Evolutionary conservation across 352 stramenopile genomes (phyloP), one percentile per base, ranked within the genome.

Genomic region (Phytopythium delawarense): DNA sequence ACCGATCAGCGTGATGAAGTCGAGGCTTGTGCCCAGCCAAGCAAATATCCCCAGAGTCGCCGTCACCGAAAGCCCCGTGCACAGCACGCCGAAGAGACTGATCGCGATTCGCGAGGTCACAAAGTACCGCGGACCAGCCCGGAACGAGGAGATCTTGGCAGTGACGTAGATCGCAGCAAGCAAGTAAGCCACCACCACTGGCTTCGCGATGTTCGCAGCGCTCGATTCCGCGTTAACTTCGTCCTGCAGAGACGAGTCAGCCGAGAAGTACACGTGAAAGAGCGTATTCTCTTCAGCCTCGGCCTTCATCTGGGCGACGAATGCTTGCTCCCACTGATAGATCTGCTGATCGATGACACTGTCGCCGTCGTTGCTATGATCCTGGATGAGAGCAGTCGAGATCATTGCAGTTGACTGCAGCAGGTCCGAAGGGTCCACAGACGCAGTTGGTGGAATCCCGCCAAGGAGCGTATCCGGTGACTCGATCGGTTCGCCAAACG

Each of bases 141-240:
- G 78, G 75, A 81, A 86, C 15, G 76, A 71, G 61, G 88, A 88
- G 61, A 90, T 75, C n/a, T 79, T 82, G 2, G 91, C 61, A 16
- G 78, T 76, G 28, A 91, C 74, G 63, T 89, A 92, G 1, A 91
- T 28, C 46, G 87, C 75, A 79, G 91, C 85, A 39, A 91, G 77
- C 46, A 72, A 42, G 57, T 91, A 92, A 21, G 74, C 84, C 49
- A 80, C 63, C 4, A 72, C 64, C 21, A 77, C 69, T 7, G 81
- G 75, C 16, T 65, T 72, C 6, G 68, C 71, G 8, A 87, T 59
- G 28, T 76, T 74, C 40, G 82, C 71, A 23, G 76, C 61, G 35
- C 61, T 79, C n/a, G 76, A 88, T 40, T 78, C 77, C 50, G 52
- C 66, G 18, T 72, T 66, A 49, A 91, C 85, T 59, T 92, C 81